A percentile compares a stretch with the other conserved stretches of the same genome.
phyloP scores from a whole-genome alignment of 768 basidiomycete species.

The Galerina marginata region DNA sequence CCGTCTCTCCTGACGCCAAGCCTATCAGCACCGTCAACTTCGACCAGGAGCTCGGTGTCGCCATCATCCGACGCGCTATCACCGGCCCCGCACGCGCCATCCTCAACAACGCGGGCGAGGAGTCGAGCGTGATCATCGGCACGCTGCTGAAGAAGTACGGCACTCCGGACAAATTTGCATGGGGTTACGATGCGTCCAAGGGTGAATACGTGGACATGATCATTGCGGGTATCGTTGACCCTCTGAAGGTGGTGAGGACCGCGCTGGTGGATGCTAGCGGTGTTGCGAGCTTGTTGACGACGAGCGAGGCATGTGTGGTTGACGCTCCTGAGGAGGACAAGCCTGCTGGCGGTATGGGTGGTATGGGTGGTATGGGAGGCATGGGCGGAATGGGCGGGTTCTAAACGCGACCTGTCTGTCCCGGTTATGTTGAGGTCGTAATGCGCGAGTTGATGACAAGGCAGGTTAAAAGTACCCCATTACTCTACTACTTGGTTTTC shows the following conservation, averaged over 20 bases:
- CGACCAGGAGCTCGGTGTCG: slow-evolving; percentile 95
- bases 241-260: slow-evolving; percentile 93
- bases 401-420: slow-evolving; percentile 11
- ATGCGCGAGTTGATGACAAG: no score
- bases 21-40: slow-evolving; percentile 88
- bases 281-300: slow-evolving; percentile 93
- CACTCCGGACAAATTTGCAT: slow-evolving; percentile 72
- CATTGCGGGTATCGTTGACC: slow-evolving; percentile 92
- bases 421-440: no score
- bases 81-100: slow-evolving; percentile 87
- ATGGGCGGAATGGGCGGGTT: slow-evolving; percentile 38
- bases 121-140: slow-evolving; percentile 91
- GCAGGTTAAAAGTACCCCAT: no score
- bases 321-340: slow-evolving; percentile 86
- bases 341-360: slow-evolving; percentile 48
- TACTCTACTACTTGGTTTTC: no score
- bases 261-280: slow-evolving; percentile 92
- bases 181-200: slow-evolving; percentile 61
- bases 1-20: slow-evolving; percentile 60
- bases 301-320: slow-evolving; percentile 91
- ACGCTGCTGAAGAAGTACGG: slow-evolving; percentile 76
- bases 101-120: slow-evolving; percentile 93
- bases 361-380: slow-evolving; percentile 49
- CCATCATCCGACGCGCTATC: slow-evolving; percentile 89
- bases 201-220: slow-evolving; percentile 97